Conservation (phyloP, 768 basidiomycete genomes). For the Pleurotus djamor region DNA sequence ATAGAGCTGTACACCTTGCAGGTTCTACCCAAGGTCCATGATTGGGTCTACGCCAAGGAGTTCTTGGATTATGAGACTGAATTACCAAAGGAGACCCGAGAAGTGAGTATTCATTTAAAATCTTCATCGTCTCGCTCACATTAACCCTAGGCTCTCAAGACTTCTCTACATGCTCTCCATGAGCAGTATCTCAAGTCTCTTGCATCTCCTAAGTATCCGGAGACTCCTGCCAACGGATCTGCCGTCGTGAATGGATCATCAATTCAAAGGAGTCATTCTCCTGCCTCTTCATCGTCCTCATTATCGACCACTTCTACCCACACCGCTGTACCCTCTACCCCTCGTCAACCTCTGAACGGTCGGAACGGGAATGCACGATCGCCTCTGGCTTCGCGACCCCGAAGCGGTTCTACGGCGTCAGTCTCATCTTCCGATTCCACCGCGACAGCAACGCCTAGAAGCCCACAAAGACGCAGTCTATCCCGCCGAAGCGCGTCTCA, state of each 20-base stretch:
- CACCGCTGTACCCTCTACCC: slow-evolving; percentile 60
- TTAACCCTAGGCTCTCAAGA: slow-evolving; percentile 32
- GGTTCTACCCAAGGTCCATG: slow-evolving; percentile 66
- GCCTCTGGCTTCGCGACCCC: slow-evolving; percentile 7
- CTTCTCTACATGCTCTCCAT: slow-evolving; percentile 38
- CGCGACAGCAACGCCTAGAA: slow-evolving; percentile 31
- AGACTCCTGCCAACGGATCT: background rate
- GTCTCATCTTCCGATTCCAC: slow-evolving; percentile 35
- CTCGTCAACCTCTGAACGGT: slow-evolving; percentile 22
- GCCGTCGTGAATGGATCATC: slow-evolving; percentile 10
- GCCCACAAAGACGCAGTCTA: slow-evolving; percentile 6
- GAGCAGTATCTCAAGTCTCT: slow-evolving; percentile 31
- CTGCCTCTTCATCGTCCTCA: slow-evolving; percentile 61
- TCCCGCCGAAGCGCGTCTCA: slow-evolving; percentile 2
- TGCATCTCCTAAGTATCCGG: slow-evolving; percentile 13
- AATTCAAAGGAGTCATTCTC: slow-evolving; percentile 32
- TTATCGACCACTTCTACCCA: slow-evolving; percentile 72
- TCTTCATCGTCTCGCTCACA: slow-evolving; percentile 7
- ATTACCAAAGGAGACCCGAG: slow-evolving; percentile 43
- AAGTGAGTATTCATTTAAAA: slow-evolving; percentile 37
- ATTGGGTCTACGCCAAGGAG: slow-evolving; percentile 80
- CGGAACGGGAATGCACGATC: slow-evolving; percentile 18
- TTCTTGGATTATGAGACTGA: slow-evolving; percentile 76
- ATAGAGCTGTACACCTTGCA: slow-evolving; percentile 76
- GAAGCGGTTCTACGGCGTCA: slow-evolving; percentile 23